Conservation (phyloP, 1,139 yeast species). For the Pichia sp. region DNA sequence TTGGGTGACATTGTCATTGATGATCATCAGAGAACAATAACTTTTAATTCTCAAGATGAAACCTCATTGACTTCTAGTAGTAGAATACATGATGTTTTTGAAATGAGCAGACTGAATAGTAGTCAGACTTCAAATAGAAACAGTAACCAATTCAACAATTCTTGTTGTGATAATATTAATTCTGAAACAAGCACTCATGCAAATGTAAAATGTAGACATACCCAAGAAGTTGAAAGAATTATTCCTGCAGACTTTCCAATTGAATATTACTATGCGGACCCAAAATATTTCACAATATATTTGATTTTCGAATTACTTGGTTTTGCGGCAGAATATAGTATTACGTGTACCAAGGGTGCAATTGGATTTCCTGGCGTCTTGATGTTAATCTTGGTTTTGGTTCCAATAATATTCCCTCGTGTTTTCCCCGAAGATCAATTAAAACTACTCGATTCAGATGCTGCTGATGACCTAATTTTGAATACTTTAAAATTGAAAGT, state of each 20-base stretch:
- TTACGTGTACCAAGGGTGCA: conserved; percentile 83
- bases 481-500: conserved; percentile 32
- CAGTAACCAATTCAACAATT: too few relatives aligned
- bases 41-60: background rate
- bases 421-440: conserved; percentile 60
- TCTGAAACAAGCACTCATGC: background rate
- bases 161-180: background rate
- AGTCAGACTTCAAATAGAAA: background rate
- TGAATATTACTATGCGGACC: conserved; percentile 30
- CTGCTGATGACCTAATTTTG: conserved; percentile 56
- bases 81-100: background rate
- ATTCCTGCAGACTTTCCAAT: conserved; percentile 21
- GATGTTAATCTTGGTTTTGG: conserved; percentile 47
- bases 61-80: background rate
- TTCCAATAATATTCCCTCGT: conserved; percentile 46
- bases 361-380: conserved; percentile 91
- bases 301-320: conserved; percentile 56
- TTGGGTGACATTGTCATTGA: conserved; percentile 6
- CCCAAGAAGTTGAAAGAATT: background rate
- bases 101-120: background rate
- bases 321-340: conserved; percentile 74
- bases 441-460: conserved; percentile 59
- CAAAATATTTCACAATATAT: conserved; percentile 51
- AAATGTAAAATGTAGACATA: background rate
- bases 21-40: background rate